Percentiles rank a stretch among this genome's conserved stretches.
phyloP scores from a whole-genome alignment of 305 asterid genomes.

The Solanum chacoense region DNA sequence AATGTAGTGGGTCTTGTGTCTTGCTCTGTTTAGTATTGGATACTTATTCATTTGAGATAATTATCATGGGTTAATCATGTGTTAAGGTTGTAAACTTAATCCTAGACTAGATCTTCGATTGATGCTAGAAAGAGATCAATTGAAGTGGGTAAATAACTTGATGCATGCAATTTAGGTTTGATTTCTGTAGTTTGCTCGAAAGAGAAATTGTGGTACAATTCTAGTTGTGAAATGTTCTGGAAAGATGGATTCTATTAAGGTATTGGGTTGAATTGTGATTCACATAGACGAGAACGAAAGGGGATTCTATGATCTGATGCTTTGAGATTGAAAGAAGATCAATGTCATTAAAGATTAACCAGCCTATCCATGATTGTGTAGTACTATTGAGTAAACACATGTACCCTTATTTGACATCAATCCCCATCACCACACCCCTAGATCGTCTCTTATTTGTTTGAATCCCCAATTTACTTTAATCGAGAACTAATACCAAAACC shows the following conservation, averaged over 20 bases:
- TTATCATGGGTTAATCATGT: background rate
- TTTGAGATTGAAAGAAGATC: background rate
- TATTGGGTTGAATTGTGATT: background rate
- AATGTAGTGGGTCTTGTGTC: background rate
- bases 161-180: background rate
- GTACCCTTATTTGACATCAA: background rate
- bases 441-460: background rate
- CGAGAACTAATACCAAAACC: background rate
- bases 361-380: background rate
- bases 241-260: background rate
- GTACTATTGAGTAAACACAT: background rate
- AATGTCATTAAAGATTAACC: background rate
- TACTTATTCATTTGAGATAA: background rate
- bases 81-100: background rate
- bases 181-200: too few species aligned
- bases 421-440: background rate
- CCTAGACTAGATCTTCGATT: background rate
- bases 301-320: background rate
- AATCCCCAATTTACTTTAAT: background rate
- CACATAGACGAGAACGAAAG: background rate
- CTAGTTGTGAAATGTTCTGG: background rate
- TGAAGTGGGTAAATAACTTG: background rate
- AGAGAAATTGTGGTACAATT: background rate
- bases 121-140: background rate
- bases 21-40: too few species aligned